Conservation (phyloP, 2,329 filamentous ascomycete species). For the Paracoccidioides brasiliensis region DNA sequence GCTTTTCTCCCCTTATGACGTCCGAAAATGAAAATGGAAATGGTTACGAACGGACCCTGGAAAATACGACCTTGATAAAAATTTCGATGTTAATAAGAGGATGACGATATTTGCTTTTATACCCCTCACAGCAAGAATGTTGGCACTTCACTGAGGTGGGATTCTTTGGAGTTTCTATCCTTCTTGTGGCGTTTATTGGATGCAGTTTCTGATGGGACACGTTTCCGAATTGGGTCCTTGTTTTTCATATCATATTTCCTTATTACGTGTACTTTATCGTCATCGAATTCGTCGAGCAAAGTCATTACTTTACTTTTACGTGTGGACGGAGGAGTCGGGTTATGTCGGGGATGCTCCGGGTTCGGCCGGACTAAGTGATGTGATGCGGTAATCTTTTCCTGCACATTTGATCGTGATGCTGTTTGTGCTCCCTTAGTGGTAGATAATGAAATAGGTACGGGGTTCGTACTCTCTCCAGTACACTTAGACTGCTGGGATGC, state of each 20-base stretch:
- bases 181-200: constrained; percentile 11
- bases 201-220: constrained; percentile 8
- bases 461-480: constrained; percentile 2
- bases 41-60: neutral
- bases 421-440: neutral
- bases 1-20: neutral
- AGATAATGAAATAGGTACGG: neutral
- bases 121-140: constrained; percentile 29
- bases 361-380: neutral
- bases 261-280: constrained; percentile 6
- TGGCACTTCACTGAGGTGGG: constrained; percentile 31
- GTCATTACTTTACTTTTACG: constrained; percentile 20
- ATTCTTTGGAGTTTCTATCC: constrained; percentile 22
- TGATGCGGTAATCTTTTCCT: constrained; percentile 5
- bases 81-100: neutral
- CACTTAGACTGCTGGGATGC: neutral
- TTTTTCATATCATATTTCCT: neutral
- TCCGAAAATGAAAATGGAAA: neutral
- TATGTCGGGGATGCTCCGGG: neutral
- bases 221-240: constrained; percentile 7
- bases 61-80: constrained; percentile 1
- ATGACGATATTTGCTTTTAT: neutral
- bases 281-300: constrained; percentile 28
- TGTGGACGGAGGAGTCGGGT: neutral
- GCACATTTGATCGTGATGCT: neutral